These are phyloP conservation scores for Penicillium robsamsonii DNA, from an alignment of 495 filamentous ascomycete species.

Conservation along the genomic window DNA sequence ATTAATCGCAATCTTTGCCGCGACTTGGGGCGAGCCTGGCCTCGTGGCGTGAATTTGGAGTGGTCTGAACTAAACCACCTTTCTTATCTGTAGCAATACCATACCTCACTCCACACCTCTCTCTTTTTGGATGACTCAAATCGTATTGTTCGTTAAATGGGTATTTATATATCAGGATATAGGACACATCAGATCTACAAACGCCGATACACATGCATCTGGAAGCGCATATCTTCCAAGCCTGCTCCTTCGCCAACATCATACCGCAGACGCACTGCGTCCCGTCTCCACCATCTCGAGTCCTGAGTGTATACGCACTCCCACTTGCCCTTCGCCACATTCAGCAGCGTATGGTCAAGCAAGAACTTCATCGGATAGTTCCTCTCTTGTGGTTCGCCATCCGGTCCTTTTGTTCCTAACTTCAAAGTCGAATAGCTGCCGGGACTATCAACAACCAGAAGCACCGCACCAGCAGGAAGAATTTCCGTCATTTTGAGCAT, in stretches of 20 bases:
- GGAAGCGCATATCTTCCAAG: constrained; percentile 93
- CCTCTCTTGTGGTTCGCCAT: constrained; percentile 48
- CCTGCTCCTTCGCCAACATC: constrained; percentile 60
- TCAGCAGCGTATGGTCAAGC: constrained; percentile 75
- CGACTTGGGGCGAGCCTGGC: constrained; percentile 21
- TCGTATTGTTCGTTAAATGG: constrained; percentile 10
- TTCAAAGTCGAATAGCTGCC: constrained; percentile 84
- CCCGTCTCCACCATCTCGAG: constrained; percentile 75
- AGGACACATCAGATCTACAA: constrained; percentile 18
- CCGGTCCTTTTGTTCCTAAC: constrained; percentile 45
- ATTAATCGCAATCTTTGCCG: constrained; percentile 27
- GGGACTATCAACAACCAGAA: constrained; percentile 89
- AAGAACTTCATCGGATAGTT: constrained; percentile 93
- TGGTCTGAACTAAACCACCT: constrained; percentile 26
- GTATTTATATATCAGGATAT: constrained; percentile 12
- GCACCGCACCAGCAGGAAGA: constrained; percentile 56
- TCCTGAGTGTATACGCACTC: constrained; percentile 68
- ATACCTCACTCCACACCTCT: constrained; percentile 32
- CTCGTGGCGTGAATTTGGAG: constrained; percentile 28
- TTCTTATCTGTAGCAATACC: constrained; percentile 46
- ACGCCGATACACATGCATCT: constrained; percentile 74
- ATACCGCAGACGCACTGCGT: constrained; percentile 66
- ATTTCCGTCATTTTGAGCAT: constrained; percentile 61
- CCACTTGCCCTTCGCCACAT: constrained; percentile 57
- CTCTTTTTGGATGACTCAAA: constrained; percentile 15